Base-by-base conservation (phyloP, 2,329 filamentous ascomycete genomes). In the Colletotrichum endophyticum region DNA sequence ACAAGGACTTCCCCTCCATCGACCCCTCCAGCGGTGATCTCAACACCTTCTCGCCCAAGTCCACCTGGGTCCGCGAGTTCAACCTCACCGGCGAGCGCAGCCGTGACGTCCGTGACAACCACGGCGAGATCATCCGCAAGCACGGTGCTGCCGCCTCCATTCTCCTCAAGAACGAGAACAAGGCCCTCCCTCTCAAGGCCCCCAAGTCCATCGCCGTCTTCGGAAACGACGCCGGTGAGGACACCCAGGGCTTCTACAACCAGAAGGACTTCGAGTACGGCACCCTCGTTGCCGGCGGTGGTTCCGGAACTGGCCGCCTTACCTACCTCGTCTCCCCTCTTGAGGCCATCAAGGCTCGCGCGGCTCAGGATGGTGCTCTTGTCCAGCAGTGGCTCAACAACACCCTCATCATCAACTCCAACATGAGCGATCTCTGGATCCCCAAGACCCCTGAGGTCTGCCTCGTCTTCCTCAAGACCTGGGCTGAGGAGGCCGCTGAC, bases 131-230 rank as follows among this genome's bases (percentile, higher is more conserved):
- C 6, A 87, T 91, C 78, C 87, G 91, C 66, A 91, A 90, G 88
- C 89, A 92, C 79, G 88, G 83, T 19, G 82, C 84, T 16, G 84
- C 83, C 73, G 93, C 93, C 25, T 93, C 91, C 15, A 91, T 95
- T 19, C 88, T 96, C 3, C 87, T 96, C 77, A 96, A 96, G 88
- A 96, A 96, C 84, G 86, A 86, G 34, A 88, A 88, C 77, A 89
- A 88, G 44, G 88, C 88, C 2, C 87, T 95, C 8, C 94, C 94
- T 0, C 86, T 92, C 49, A 89, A 89, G 80, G 84, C 84, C 5
- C 88, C 88, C 92, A 83, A 92, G 88, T 83, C 87, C 85, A 83
- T 92, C 89, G 86, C 89, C 82, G 79, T 90, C 86, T 84, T 92
- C 87, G 80, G 92, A 78, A 78, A 87, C 89, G 80, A 92, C 91